Percentiles rank a stretch among this genome's conserved stretches.
These are phyloP conservation scores for Leccinum pellstonianum DNA, from an alignment of 768 basidiomycete genomes.

Conservation along the genomic window DNA sequence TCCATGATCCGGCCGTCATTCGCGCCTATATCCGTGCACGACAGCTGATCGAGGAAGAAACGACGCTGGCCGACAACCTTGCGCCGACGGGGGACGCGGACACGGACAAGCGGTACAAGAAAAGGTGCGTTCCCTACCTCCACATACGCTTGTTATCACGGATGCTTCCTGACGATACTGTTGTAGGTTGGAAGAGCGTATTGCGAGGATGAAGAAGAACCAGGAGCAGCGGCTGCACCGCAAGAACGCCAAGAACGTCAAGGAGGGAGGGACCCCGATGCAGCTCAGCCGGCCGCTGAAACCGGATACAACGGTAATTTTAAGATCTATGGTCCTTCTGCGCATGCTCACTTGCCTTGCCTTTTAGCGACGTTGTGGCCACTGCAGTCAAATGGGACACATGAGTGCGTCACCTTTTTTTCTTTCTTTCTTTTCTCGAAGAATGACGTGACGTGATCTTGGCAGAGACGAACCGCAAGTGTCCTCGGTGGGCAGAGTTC, in stretches of 20 bases:
- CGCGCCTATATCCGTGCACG: slow-evolving; percentile 86
- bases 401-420: slow-evolving; percentile 70
- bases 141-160: not conserved
- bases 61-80: slow-evolving; percentile 79
- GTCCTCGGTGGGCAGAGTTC: slow-evolving; percentile 96
- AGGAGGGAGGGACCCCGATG: slow-evolving; percentile 84
- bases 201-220: slow-evolving; percentile 96
- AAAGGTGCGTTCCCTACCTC: slow-evolving; percentile 54
- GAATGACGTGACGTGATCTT: slow-evolving; percentile 5
- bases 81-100: slow-evolving; percentile 91
- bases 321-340: not conserved
- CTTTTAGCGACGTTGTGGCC: slow-evolving; percentile 82
- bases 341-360: not conserved
- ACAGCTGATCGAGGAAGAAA: slow-evolving; percentile 83
- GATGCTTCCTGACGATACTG: not conserved
- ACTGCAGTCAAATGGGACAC: slow-evolving; percentile 96
- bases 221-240: slow-evolving; percentile 91
- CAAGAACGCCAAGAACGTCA: slow-evolving; percentile 93
- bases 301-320: slow-evolving; percentile 80
- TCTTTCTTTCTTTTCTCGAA: not conserved
- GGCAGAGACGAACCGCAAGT: slow-evolving; percentile 93
- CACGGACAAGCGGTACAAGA: slow-evolving; percentile 87
- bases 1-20: slow-evolving; percentile 90
- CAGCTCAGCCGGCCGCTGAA: slow-evolving; percentile 83
- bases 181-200: slow-evolving; percentile 83